Evolutionary conservation across 1,284 basidiomycete genomes (phyloP), one percentile per base, ranked within the genome.

Genomic region (Naganishia cerealis): DNA sequence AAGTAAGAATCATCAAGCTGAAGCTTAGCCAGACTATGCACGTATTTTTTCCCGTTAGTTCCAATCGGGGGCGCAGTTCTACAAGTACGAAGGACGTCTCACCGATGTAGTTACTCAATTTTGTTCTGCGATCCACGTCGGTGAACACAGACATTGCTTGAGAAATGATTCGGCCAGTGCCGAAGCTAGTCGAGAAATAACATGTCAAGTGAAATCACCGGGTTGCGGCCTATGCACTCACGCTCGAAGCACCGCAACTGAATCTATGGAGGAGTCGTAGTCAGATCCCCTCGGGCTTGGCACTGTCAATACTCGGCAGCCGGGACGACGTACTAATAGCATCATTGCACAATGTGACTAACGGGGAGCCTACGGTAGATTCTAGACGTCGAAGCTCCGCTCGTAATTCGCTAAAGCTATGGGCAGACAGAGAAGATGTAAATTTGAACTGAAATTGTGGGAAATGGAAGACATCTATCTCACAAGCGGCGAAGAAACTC

Each of bases 291-390:
- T 21, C 8, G 7, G 9, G 46, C 7, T 50, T n/a, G 24, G 46
- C 46, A 4, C 24, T 21, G 18, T 61, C 36, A 59, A 16, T 33
- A 3, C 10, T 55, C 18, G 21, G 12, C 15, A 26, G 9, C 12
- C 2, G 21, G 24, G 18, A 43, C 4, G 38, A 56, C 57, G 36
- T 55, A 67, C 67, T 76, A 43, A 83, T 79, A 1, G 77, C 74
- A 68, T 82, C 80, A 68, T 81, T 76, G 67, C 81, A 83, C n/a
- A 82, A 73, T 6, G 77, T 78, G 71, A 81, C 79, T 4, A 83
- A 68, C 0, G 82, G 82, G 12, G 79, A 80, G 48, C 78, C 78
- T 7, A 79, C 75, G 3, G 79, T 74, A 6, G 78, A 74, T 12
- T 73, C 72, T 8, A 79, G 72, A 21, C 79, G 73, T 24, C 76